These are phyloP conservation scores for Phytophthora idaei DNA, from an alignment of 352 stramenopile genomes.

Conservation along the genomic window DNA sequence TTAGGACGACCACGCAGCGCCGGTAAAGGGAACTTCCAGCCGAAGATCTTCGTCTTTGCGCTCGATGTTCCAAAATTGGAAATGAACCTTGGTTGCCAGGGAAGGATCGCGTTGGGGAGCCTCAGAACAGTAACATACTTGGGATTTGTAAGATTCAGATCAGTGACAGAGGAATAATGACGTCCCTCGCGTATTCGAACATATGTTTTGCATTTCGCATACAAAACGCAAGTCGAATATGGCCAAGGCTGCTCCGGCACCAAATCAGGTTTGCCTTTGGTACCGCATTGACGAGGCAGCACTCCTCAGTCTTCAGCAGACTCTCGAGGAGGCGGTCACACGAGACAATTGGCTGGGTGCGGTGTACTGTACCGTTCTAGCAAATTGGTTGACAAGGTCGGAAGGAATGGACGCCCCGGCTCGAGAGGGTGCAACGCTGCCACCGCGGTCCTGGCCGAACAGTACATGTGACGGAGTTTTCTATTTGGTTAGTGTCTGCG, in stretches of 20 bases:
- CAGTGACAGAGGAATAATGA: constrained; percentile 9
- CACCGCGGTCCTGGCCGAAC: too few species aligned
- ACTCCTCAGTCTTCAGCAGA: too few species aligned
- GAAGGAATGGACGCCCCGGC: constrained; percentile 6
- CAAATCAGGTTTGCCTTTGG: constrained; percentile 19
- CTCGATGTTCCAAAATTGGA: constrained; percentile 39
- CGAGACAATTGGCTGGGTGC: not conserved
- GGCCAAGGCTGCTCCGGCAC: not conserved
- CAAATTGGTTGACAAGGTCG: constrained; percentile 9
- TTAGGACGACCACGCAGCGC: constrained; percentile 38
- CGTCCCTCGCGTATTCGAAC: constrained; percentile 2
- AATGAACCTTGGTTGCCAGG: constrained; percentile 20
- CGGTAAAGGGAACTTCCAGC: constrained; percentile 33
- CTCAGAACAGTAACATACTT: constrained; percentile 23
- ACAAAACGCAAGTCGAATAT: constrained; percentile 16
- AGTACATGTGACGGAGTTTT: constrained; percentile 4
- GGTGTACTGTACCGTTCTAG: not conserved
- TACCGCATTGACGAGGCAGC: not conserved
- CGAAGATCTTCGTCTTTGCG: constrained; percentile 54
- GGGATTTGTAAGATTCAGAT: constrained; percentile 12
- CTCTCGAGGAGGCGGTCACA: too few species aligned
- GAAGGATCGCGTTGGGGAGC: constrained; percentile 24
- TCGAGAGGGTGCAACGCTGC: constrained; percentile 2
- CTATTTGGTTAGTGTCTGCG: constrained; percentile 11
- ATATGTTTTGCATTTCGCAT: not conserved